Evolutionary conservation across 352 stramenopile species (phyloP), one percentile per base, ranked within the genome.

Genomic region (Pythium brassicae): DNA sequence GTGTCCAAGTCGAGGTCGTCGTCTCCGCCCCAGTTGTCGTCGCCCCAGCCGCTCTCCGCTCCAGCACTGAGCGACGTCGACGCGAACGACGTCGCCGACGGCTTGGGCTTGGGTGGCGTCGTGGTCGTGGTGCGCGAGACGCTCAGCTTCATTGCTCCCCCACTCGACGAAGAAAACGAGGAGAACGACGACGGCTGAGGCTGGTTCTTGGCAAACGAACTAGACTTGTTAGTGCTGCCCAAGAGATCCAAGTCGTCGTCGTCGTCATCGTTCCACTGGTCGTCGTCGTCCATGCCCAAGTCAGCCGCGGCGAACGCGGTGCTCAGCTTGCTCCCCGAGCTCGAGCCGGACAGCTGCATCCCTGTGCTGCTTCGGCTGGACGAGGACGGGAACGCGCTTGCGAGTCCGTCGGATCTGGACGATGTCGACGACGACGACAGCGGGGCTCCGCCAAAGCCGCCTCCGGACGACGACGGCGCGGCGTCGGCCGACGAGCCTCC

Each of bases 11-110:
- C 63, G 15, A 83, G 50, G 12, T 84, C 74, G 53, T 79, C 71
- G 35, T 81, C 72, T 22, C 58, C 76, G 25, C 77, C 81, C 78
- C 78, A 92, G 52, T 78, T 87, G 42, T 89, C 81, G 47, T 88
- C 71, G 12, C 67, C 76, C 81, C 81, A 89, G 4, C 55, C 74
- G 26, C 51, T 74, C 27, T 76, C 60, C 2, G 57, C 44, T 0
- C 49, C 71, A 39, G 56, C 63, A 40, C 65, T 61, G 40, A 81
- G 72, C 25, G 50, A 63, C 8, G 51, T 46, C 19, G 50, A 55
- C 0, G 57, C 44, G 43, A 64, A 55, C 7, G 73, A 49, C 39
- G 74, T 69, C 0, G 51, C 50, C 26, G 69, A 69, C 0, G 66
- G 46, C 23, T 45, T 19, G 44, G 57, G 26, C 26, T 55, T 63